phyloP scores from a whole-genome alignment of 1,139 yeast genomes.

The Kodamaea ohmeri region DNA sequence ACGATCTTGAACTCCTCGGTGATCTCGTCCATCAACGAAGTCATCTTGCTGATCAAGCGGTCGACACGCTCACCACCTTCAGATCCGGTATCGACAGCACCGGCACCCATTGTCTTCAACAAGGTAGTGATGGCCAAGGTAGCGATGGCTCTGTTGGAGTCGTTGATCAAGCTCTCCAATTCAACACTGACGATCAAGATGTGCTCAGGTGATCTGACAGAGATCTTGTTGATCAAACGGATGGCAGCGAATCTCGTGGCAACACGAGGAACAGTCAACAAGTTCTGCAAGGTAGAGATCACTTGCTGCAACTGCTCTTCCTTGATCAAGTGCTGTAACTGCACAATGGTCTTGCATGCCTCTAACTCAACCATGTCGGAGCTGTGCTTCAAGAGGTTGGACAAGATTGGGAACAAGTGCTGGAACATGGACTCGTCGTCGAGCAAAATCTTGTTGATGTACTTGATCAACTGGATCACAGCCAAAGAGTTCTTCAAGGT shows the following conservation, averaged over 20 bases:
- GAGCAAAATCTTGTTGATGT: slow-evolving; percentile 64
- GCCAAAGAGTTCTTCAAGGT: slow-evolving; percentile 74
- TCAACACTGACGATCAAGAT: slow-evolving; percentile 71
- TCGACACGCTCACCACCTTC: slow-evolving; percentile 70
- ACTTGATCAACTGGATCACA: slow-evolving; percentile 79
- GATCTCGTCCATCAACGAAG: slow-evolving; percentile 88
- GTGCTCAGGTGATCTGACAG: slow-evolving; percentile 77
- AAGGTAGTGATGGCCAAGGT: slow-evolving; percentile 97
- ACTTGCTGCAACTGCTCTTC: slow-evolving; percentile 66
- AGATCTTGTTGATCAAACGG: slow-evolving; percentile 80
- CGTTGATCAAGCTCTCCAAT: slow-evolving; percentile 82
- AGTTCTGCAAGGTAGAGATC: slow-evolving; percentile 67
- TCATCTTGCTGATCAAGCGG: slow-evolving; percentile 80
- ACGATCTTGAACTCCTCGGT: slow-evolving; percentile 94
- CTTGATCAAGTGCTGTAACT: slow-evolving; percentile 54
- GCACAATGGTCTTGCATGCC: slow-evolving; percentile 81
- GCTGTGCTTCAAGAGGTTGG: slow-evolving; percentile 73
- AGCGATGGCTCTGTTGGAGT: slow-evolving; percentile 87
- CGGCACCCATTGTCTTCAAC: slow-evolving; percentile 89
- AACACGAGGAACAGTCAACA: slow-evolving; percentile 84
- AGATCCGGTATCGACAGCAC: slow-evolving; percentile 33
- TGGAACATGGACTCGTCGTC: slow-evolving; percentile 56
- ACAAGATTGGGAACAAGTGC: slow-evolving; percentile 62
- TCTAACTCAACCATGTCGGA: slow-evolving; percentile 90
- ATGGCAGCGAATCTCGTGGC: slow-evolving; percentile 92